A percentile compares a stretch with the other conserved stretches of the same genome.
These are phyloP conservation scores for Cladosporium sp. DNA, from an alignment of 2,329 filamentous ascomycete genomes.

Conservation along the genomic window DNA sequence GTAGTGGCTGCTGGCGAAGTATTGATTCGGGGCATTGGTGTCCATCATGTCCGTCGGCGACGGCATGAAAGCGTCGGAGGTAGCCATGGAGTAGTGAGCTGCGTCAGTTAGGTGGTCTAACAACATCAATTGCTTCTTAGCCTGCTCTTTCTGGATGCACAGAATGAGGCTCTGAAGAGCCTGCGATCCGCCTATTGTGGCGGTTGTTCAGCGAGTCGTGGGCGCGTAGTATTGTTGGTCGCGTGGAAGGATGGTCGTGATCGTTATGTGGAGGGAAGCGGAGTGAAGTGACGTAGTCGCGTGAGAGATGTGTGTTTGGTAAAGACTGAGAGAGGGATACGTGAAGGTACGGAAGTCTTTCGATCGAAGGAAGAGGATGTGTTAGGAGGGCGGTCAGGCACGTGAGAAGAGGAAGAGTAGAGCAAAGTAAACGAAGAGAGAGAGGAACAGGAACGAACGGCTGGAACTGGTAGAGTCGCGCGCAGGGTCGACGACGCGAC, in stretches of 20 bases:
- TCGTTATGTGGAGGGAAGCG: neutral
- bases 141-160: conserved; percentile 21
- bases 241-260: neutral
- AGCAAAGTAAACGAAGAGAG: neutral
- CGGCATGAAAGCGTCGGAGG: conserved; percentile 28
- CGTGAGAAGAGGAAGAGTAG: neutral
- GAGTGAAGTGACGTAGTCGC: neutral
- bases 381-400: neutral
- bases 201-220: conserved; percentile 1
- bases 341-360: neutral
- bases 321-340: neutral
- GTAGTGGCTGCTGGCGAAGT: conserved; percentile 29
- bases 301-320: neutral
- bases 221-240: neutral
- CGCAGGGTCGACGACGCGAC: conserved; percentile 1
- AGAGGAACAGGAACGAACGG: conserved; percentile 1
- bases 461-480: neutral
- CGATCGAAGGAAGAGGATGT: neutral
- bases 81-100: conserved; percentile 18
- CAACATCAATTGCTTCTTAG: conserved; percentile 28
- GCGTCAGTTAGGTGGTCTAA: conserved; percentile 31
- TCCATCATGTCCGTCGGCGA: conserved; percentile 6
- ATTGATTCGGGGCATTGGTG: conserved; percentile 29
- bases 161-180: conserved; percentile 24
- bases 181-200: conserved; percentile 27